A percentile compares a stretch with the other conserved stretches of the same genome.
phyloP scores from a whole-genome alignment of 345 rosid species.

The Schrenkiella parvula region DNA sequence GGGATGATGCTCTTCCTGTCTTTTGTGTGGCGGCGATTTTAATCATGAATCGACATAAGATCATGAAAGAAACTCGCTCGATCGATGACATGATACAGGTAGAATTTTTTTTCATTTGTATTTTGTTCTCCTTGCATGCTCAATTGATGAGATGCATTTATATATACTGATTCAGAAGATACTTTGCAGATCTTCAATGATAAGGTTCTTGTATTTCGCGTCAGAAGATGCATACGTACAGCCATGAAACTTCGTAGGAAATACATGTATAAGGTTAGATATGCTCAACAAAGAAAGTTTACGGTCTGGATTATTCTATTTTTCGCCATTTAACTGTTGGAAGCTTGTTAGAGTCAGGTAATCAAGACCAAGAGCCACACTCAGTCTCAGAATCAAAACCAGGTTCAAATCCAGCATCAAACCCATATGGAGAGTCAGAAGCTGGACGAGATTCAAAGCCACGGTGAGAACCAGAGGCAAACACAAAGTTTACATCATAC shows the following conservation, averaged over 20 bases:
- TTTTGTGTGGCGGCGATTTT: constrained; percentile 92
- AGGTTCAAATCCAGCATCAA: constrained; percentile 29
- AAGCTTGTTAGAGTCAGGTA: constrained; percentile 47
- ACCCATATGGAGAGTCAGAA: constrained; percentile 30
- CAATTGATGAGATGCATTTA: constrained; percentile 1
- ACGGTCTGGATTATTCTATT: background rate
- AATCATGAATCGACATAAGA: constrained; percentile 79
- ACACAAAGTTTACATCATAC: constrained; percentile 17
- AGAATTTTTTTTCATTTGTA: constrained; percentile 9
- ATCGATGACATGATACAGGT: constrained; percentile 94
- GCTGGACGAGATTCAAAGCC: constrained; percentile 26
- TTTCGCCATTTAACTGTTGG: constrained; percentile 19
- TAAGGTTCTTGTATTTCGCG: constrained; percentile 62
- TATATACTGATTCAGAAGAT: constrained; percentile 18
- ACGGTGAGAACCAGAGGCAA: constrained; percentile 28
- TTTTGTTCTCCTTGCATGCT: background rate
- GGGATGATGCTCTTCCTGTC: constrained; percentile 70
- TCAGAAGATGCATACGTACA: constrained; percentile 58
- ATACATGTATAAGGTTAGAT: constrained; percentile 70
- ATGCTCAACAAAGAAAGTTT: constrained; percentile 2
- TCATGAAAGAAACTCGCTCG: constrained; percentile 74
- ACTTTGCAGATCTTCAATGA: constrained; percentile 80
- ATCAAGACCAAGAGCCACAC: constrained; percentile 39
- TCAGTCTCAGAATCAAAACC: constrained; percentile 19
- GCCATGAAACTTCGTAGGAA: constrained; percentile 87